Evolutionary conservation across 768 basidiomycete species (phyloP).

Genomic region (Cubamyces lactineus): DNA sequence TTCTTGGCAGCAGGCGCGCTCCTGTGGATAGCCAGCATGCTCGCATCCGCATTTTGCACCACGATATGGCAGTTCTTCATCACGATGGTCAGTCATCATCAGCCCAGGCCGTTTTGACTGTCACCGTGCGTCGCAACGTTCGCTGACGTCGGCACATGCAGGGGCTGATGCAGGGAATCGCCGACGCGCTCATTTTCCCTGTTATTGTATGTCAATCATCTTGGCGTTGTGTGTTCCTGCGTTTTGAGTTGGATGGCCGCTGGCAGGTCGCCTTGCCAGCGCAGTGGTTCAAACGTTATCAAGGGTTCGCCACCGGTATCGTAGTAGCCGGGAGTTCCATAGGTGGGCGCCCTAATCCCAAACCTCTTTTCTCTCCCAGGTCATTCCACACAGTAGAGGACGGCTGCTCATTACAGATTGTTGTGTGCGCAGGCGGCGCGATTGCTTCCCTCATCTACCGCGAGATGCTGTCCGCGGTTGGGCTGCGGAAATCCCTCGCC

Average conservation of each 20-base stretch:
- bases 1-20: conserved; percentile 37
- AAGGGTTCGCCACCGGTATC: conserved; percentile 25
- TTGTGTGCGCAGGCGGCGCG: conserved; percentile 22
- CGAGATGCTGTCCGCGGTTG: conserved; percentile 32
- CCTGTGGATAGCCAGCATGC: conserved; percentile 33
- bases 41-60: conserved; percentile 37
- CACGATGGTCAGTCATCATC: conserved; percentile 32
- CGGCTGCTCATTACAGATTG: too few relatives aligned
- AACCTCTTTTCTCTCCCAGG: too few relatives aligned
- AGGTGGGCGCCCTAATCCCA: conserved; percentile 13
- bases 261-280: conserved; percentile 25
- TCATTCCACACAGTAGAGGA: neutral
- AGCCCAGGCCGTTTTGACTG: too few relatives aligned
- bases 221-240: neutral
- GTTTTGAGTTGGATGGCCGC: neutral
- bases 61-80: conserved; percentile 38
- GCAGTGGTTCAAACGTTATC: conserved; percentile 27
- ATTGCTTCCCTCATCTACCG: conserved; percentile 22
- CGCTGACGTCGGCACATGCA: conserved; percentile 6
- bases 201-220: conserved; percentile 17
- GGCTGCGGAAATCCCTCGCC: conserved; percentile 38
- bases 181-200: conserved; percentile 25
- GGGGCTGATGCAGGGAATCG: conserved; percentile 36
- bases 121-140: conserved; percentile 13
- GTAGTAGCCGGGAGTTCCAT: conserved; percentile 27